These are phyloP conservation scores for Dentipellis sp. DNA, from an alignment of 768 basidiomycete genomes.

Conservation along the genomic window DNA sequence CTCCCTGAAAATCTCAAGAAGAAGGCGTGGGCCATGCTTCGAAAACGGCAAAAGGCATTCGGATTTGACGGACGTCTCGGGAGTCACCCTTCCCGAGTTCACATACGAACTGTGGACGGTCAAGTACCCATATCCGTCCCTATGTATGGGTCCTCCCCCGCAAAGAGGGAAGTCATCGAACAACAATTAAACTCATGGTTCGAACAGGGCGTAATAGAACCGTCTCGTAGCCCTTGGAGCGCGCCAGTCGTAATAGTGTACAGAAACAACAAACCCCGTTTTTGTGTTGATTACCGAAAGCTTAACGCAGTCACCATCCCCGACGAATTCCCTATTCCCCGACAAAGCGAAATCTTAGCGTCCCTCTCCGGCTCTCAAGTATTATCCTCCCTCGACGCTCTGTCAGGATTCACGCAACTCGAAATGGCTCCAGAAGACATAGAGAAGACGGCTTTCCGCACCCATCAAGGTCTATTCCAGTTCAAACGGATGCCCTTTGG, in stretches of 20 bases:
- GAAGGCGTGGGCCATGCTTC: background rate
- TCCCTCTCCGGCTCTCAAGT: constrained; percentile 19
- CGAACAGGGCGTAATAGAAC: constrained; percentile 28
- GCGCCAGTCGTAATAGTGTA: constrained; percentile 26
- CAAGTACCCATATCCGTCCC: background rate
- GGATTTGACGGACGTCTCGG: constrained; percentile 19
- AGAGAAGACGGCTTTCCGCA: constrained; percentile 28
- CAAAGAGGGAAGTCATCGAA: constrained; percentile 4
- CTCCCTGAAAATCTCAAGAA: constrained; percentile 2
- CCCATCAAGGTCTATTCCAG: constrained; percentile 31
- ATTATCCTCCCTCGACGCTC: constrained; percentile 26
- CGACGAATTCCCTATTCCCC: constrained; percentile 14
- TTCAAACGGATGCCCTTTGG: constrained; percentile 33
- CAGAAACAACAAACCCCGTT: constrained; percentile 26
- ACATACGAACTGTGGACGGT: background rate
- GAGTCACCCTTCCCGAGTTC: constrained; percentile 1
- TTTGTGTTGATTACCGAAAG: constrained; percentile 27
- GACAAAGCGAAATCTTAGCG: constrained; percentile 14
- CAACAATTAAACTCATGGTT: constrained; percentile 19
- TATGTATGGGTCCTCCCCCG: constrained; percentile 3
- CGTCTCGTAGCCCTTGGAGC: constrained; percentile 29
- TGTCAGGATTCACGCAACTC: constrained; percentile 33
- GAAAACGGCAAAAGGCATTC: constrained; percentile 9
- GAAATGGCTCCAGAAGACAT: constrained; percentile 20
- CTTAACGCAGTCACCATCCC: constrained; percentile 19